phyloP scores from a whole-genome alignment of 2,329 filamentous ascomycete genomes.

The Talaromyces rugulosus region DNA sequence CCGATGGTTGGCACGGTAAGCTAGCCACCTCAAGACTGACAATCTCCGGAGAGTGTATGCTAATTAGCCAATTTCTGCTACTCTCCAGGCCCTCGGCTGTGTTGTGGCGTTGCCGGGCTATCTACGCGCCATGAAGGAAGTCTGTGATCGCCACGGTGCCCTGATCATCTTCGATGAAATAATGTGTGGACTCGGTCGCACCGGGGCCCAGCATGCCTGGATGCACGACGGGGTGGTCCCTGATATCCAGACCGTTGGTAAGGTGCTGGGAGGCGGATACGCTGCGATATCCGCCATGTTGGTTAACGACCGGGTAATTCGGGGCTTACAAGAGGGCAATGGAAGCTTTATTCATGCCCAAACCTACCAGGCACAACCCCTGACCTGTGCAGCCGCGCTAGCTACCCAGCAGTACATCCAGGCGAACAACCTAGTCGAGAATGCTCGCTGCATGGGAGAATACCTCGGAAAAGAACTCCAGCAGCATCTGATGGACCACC shows the following conservation, averaged over 20 bases:
- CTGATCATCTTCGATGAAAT: conserved; percentile 73
- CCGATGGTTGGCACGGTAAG: conserved; percentile 62
- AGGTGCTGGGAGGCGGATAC: conserved; percentile 56
- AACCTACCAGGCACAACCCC: conserved; percentile 57
- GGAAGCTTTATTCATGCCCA: conserved; percentile 55
- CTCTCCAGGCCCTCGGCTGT: conserved; percentile 56
- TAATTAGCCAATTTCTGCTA: neutral
- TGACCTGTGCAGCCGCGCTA: conserved; percentile 55
- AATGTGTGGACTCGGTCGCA: conserved; percentile 63
- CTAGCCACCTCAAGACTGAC: conserved; percentile 14
- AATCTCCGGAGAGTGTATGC: neutral
- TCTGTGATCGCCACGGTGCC: conserved; percentile 65
- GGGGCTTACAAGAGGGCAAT: conserved; percentile 45
- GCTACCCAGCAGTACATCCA: conserved; percentile 49
- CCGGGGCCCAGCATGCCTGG: conserved; percentile 58
- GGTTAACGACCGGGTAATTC: conserved; percentile 47
- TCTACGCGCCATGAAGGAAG: conserved; percentile 57
- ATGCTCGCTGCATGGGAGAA: neutral
- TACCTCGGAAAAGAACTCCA: neutral
- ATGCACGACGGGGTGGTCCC: conserved; percentile 54
- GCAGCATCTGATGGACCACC: conserved; percentile 37
- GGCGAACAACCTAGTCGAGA: conserved; percentile 36
- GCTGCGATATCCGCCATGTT: conserved; percentile 53
- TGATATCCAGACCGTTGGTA: conserved; percentile 58
- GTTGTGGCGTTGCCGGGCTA: conserved; percentile 62